Conservation (phyloP, 2,329 filamentous ascomycete genomes). For the Phyllosticta paracitricarpa region DNA sequence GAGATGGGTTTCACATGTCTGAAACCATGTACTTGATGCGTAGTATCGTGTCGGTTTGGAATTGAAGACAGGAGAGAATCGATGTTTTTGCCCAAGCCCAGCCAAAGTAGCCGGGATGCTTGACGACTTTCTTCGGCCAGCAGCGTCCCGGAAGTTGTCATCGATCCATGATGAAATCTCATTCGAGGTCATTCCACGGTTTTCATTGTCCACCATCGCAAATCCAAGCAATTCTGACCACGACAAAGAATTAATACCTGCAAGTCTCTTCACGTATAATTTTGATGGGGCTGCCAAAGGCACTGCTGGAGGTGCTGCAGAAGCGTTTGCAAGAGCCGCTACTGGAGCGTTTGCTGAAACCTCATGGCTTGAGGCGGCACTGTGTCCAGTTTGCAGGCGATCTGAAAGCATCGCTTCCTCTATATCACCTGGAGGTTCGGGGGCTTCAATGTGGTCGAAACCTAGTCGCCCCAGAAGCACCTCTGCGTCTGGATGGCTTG, state of each 20-base stretch:
- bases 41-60: not conserved
- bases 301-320: no score
- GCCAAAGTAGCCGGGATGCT: not conserved
- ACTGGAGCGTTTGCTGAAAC: no score
- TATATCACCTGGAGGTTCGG: not conserved
- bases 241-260: not conserved
- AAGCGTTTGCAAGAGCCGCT: no score
- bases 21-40: not conserved
- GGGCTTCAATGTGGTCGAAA: no score
- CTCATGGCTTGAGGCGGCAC: no score
- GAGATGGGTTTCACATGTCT: not conserved
- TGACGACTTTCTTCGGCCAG: not conserved
- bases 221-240: slow-evolving; percentile 9
- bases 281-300: not conserved
- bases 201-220: slow-evolving; percentile 1
- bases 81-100: not conserved
- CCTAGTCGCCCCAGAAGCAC: no score
- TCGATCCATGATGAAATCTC: slow-evolving; percentile 4
- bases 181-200: slow-evolving; percentile 3
- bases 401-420: not conserved
- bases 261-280: not conserved
- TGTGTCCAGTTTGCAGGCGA: not conserved
- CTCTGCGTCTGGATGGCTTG: no score
- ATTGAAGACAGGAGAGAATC: not conserved
- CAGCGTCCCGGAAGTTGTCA: not conserved